Evolutionary conservation across 2,329 filamentous ascomycete species (phyloP), one percentile per base, ranked within the genome.

Genomic region (Trichoderma simmonsii): DNA sequence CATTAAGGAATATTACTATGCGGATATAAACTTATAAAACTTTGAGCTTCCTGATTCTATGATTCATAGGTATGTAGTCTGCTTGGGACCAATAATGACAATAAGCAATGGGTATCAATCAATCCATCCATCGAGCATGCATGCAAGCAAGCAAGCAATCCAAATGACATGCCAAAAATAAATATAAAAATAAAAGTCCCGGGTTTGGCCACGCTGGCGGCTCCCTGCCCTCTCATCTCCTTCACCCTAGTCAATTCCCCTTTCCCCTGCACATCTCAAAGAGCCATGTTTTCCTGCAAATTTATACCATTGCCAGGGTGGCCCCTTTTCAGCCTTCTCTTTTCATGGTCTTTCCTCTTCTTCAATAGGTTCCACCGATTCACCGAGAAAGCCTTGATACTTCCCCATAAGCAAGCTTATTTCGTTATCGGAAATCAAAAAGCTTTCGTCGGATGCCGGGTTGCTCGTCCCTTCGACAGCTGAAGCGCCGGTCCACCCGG

Each of bases 281-380:
- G 28, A 18, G 43, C 30, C 21, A n/a, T 57, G 54, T 69, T 18
- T 51, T 51, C 26, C 36, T 57, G 34, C 28, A 30, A 71, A 59
- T 54, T 62, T 36, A 11, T 70, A 34, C 57, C 28, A 62, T 15
- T 32, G 66, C 66, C 30, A 18, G 66, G 39, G 36, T 48, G n/a
- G 21, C 26, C 57, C 66, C 66, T 7, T 34, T 70, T 34, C 65
- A 12, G 54, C 24, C 21, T 56, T 48, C 7, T 75, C 26, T 77
- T 75, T 67, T 76, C 76, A 43, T 24, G 48, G n/a, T 80, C 80
- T 70, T 51, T 80, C 80, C 71, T 83, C 81, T 74, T 83, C 81
- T 56, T 82, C 80, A 66, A 83, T 83, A 32, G 80, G 77, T 54
- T 78, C 78, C 14, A 78, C 78, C 36, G 81, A 75, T 60, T 81